Conservation (phyloP, 176 grass and related monocot species). For the Puya raimondii region DNA sequence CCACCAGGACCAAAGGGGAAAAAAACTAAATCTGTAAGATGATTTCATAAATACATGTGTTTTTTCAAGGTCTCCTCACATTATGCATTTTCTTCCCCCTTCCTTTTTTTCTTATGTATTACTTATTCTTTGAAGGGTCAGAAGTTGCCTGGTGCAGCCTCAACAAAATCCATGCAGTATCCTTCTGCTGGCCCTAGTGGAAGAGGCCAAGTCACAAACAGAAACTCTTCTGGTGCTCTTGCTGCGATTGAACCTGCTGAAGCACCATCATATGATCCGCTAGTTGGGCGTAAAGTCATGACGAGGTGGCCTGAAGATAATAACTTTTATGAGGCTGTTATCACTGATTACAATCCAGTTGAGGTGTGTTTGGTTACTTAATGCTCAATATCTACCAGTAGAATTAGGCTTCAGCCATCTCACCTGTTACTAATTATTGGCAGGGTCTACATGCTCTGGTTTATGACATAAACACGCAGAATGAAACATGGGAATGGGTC, state of each 20-base stretch:
- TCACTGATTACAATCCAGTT: slow-evolving; percentile 20
- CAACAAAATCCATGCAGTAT: slow-evolving; percentile 45
- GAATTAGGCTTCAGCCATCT: not conserved
- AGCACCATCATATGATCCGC: slow-evolving; percentile 20
- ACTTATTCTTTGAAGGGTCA: slow-evolving; percentile 48
- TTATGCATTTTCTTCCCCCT: not conserved
- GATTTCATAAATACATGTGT: not conserved
- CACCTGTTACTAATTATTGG: not conserved
- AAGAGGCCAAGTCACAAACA: slow-evolving; percentile 42
- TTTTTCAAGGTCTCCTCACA: not conserved
- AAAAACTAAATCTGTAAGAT: slow-evolving; percentile 66
- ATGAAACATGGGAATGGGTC: slow-evolving; percentile 34
- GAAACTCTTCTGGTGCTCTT: slow-evolving; percentile 2
- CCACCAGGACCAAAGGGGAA: slow-evolving; percentile 64
- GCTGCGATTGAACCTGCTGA: not conserved
- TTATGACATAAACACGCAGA: slow-evolving; percentile 17
- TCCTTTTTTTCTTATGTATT: slow-evolving; percentile 7
- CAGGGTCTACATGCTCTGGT: slow-evolving; percentile 27
- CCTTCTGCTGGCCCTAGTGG: slow-evolving; percentile 70
- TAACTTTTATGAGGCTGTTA: slow-evolving; percentile 25
- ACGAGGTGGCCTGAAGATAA: slow-evolving; percentile 30
- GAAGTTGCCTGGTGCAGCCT: slow-evolving; percentile 50
- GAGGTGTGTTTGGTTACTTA: slow-evolving; percentile 10
- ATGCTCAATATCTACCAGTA: not conserved
- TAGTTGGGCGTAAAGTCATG: slow-evolving; percentile 20